phyloP scores from a whole-genome alignment of 2,329 filamentous ascomycete genomes.

The Gyromitra esculenta region DNA sequence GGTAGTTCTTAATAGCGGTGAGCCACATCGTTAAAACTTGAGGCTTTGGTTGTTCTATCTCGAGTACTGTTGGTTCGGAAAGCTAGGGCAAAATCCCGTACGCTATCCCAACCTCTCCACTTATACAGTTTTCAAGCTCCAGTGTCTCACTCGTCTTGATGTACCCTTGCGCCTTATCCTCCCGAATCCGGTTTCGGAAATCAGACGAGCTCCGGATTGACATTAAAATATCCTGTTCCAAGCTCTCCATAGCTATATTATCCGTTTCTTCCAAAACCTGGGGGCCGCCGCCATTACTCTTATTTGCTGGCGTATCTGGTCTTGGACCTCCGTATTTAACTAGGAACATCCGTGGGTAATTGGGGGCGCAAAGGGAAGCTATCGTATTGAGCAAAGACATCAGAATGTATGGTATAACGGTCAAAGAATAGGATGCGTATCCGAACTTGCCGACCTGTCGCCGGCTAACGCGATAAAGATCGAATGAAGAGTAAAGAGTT shows the following conservation, averaged over 20 bases:
- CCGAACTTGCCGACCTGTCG: slow-evolving; percentile 50
- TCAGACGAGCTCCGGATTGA: too few relatives aligned
- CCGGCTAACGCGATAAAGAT: slow-evolving; percentile 7
- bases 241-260: neutral
- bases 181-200: too few relatives aligned
- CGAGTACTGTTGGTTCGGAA: neutral
- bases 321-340: slow-evolving; percentile 11
- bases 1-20: too few relatives aligned
- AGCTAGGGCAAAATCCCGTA: neutral
- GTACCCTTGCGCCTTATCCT: too few relatives aligned
- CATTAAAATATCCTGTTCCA: neutral
- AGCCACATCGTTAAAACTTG: too few relatives aligned
- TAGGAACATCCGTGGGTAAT: slow-evolving; percentile 23
- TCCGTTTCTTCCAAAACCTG: too few relatives aligned
- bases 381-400: slow-evolving; percentile 58
- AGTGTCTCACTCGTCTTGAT: neutral
- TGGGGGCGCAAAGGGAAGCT: neutral
- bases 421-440: slow-evolving; percentile 58
- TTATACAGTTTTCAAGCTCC: neutral
- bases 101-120: neutral
- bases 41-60: too few relatives aligned
- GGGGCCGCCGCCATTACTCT: neutral
- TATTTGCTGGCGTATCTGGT: neutral
- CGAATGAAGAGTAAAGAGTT: slow-evolving; percentile 5
- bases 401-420: slow-evolving; percentile 57